These are phyloP conservation scores for Yamadazyma aaseri DNA, from an alignment of 1,139 yeast genomes.

Conservation along the genomic window DNA sequence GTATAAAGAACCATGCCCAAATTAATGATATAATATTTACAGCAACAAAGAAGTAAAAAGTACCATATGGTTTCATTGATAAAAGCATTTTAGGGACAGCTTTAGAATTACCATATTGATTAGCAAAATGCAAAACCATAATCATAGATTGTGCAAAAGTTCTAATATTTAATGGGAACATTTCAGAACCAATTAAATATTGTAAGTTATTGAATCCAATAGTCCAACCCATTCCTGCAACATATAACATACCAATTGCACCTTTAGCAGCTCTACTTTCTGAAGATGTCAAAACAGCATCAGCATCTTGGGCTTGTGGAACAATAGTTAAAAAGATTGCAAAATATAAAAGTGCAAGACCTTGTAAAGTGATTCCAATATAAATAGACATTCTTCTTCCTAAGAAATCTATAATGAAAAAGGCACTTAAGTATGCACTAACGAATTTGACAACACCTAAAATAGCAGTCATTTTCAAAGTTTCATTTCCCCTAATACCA, in stretches of 20 bases:
- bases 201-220: constrained; percentile 62
- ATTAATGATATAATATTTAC: constrained; percentile 39
- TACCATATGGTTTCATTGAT: constrained; percentile 48
- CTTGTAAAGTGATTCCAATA: constrained; percentile 37
- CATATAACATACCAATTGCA: constrained; percentile 52
- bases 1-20: constrained; percentile 55
- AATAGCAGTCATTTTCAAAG: constrained; percentile 46
- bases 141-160: constrained; percentile 53
- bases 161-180: constrained; percentile 56
- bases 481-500: constrained; percentile 39
- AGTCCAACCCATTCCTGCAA: constrained; percentile 62
- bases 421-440: constrained; percentile 45
- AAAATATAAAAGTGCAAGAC: constrained; percentile 33
- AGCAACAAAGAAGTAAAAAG: constrained; percentile 54
- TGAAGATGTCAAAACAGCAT: constrained; percentile 25
- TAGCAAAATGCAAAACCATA: constrained; percentile 59
- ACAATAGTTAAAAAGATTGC: constrained; percentile 48
- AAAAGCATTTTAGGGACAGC: constrained; percentile 55
- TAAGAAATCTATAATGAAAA: constrained; percentile 46
- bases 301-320: constrained; percentile 40
- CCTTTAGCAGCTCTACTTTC: constrained; percentile 42
- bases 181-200: constrained; percentile 57
- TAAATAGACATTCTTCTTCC: constrained; percentile 45
- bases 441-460: constrained; percentile 48
- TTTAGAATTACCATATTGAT: constrained; percentile 60